These are phyloP conservation scores for Irpex rosettiformis DNA, from an alignment of 1,284 basidiomycete species.

Conservation along the genomic window DNA sequence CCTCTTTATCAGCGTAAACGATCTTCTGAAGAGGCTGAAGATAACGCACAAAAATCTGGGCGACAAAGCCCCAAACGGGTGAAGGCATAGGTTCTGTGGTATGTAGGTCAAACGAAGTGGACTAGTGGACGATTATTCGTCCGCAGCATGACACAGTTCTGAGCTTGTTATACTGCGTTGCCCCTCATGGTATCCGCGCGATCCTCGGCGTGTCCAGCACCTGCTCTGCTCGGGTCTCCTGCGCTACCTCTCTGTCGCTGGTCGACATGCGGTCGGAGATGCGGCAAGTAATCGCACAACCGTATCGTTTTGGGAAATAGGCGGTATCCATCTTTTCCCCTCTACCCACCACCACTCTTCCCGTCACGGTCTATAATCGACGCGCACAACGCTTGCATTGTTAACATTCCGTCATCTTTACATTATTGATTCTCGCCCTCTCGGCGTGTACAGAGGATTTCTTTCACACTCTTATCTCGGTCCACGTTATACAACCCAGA, in stretches of 20 bases:
- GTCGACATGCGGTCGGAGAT: background rate
- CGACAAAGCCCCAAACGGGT: conserved; percentile 14
- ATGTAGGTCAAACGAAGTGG: background rate
- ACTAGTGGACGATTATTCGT: background rate
- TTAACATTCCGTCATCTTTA: background rate
- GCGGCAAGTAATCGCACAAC: background rate
- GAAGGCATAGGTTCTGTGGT: conserved; percentile 5
- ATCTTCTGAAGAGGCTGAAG: conserved; percentile 31
- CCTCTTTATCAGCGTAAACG: conserved; percentile 26
- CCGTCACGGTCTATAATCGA: background rate
- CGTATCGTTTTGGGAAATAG: background rate
- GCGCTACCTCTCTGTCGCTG: background rate
- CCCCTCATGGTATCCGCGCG: conserved; percentile 10
- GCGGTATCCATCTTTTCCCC: background rate
- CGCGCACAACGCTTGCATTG: background rate
- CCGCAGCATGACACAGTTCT: background rate
- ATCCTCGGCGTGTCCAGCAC: conserved; percentile 6
- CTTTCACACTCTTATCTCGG: background rate
- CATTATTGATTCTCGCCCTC: background rate
- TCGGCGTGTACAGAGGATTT: background rate
- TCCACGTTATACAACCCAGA: background rate
- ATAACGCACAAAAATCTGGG: conserved; percentile 10
- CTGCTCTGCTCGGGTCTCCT: background rate
- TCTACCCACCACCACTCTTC: background rate
- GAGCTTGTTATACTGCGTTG: background rate